Evolutionary conservation across 1,139 yeast species (phyloP), one percentile per base, ranked within the genome.

Genomic region (Geotrichum fermentans): DNA sequence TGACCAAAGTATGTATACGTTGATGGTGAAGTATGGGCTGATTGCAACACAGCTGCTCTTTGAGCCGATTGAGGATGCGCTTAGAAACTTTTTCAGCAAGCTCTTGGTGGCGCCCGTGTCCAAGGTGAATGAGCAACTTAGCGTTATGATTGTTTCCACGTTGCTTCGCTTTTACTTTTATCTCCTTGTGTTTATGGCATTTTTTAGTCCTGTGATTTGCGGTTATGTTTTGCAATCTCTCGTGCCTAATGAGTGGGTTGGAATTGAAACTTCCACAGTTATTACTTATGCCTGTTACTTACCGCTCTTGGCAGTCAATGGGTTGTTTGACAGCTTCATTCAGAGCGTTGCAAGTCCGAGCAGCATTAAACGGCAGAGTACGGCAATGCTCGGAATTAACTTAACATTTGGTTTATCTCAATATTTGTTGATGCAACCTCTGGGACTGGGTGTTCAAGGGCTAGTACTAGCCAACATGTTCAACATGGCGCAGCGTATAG

Each of bases 21-120:
- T 92, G 11, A 79, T 92, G 14, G 77, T 83, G 14, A 92, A 92
- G 61, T 92, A 92, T 61, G 98, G 98, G 0, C 89, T 97, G 0
- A 71, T 94, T 39, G 67, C 88, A 2, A 96, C 97, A 0, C 73
- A 98, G 51, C 66, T 92, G 43, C 67, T 89, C 13, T 87, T 92
- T 62, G 82, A 82, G 34, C 98, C 98, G 2, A 75, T 92, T 42
- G 98, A 92, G 63, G 98, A 94, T 62, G 80, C 92, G 0, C 70
- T 87, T 17, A 73, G 97, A 54, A 72, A 85, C 51, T 77, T 82
- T 54, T 77, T 89, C 35, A 42, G 47, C 14, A 48, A 48, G 35
- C 44, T 48, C 11, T 34, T 48, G 18, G 35, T 40, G 3, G 40
- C 36, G 6, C 45, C 47, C 18, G 45, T 48, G 14, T 7, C 17